phyloP scores from a whole-genome alignment of 331 rosid genomes.

The Malus hybrid region DNA sequence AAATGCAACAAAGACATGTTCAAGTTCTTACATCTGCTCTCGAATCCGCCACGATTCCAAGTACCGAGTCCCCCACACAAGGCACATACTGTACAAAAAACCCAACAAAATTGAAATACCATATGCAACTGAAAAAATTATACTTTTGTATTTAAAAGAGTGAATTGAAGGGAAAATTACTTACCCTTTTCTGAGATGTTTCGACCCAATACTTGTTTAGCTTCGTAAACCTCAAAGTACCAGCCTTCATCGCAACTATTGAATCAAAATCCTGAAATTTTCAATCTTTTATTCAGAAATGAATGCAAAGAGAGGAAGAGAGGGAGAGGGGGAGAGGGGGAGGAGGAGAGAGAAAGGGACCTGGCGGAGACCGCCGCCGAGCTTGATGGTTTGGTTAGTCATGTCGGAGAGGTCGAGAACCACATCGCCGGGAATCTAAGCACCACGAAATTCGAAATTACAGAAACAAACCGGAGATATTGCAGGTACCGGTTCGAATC shows the following conservation, averaged over 20 bases:
- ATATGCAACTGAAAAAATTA: not conserved
- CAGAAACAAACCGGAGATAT: not conserved
- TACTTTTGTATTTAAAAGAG: not conserved
- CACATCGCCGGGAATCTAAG: constrained; percentile 78
- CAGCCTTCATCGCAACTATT: constrained; percentile 72
- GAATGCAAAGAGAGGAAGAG: not conserved
- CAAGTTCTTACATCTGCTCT: constrained; percentile 72
- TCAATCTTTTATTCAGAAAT: not conserved
- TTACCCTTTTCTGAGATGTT: constrained; percentile 81
- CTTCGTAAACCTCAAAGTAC: constrained; percentile 64
- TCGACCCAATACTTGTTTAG: constrained; percentile 94
- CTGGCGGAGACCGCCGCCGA: constrained; percentile 88
- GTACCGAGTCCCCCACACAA: constrained; percentile 68
- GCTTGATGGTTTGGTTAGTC: constrained; percentile 81
- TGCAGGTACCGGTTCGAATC: not conserved
- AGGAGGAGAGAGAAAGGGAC: constrained; percentile 11
- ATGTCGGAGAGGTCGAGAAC: constrained; percentile 70
- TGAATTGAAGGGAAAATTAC: not conserved
- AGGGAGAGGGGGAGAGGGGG: not conserved
- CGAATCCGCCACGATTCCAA: constrained; percentile 83
- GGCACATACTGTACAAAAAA: constrained; percentile 65
- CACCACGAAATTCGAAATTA: constrained; percentile 6
- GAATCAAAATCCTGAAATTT: constrained; percentile 61
- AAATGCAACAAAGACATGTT: not conserved
- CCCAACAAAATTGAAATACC: not conserved